Percentiles rank a stretch among this genome's conserved stretches.
These are phyloP conservation scores for Stemphylium lycopersici DNA, from an alignment of 2,329 filamentous ascomycete species.

Conservation along the genomic window DNA sequence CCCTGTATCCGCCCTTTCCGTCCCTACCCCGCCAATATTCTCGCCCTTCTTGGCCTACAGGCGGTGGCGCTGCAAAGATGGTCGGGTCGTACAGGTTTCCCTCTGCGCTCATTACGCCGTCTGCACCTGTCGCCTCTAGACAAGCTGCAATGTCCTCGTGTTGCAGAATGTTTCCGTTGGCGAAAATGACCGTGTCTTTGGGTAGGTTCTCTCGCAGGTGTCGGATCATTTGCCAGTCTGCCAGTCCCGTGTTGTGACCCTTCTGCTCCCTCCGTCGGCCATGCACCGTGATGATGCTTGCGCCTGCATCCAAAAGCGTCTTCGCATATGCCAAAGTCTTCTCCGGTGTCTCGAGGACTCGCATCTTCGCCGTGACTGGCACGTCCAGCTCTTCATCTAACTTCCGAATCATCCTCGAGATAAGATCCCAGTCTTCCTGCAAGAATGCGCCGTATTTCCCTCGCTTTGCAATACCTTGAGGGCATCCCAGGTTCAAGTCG, in stretches of 20 bases:
- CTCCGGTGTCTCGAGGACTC: constrained; percentile 85
- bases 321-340: constrained; percentile 86
- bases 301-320: constrained; percentile 84
- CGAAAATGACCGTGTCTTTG: constrained; percentile 88
- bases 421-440: constrained; percentile 87
- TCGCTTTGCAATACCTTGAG: constrained; percentile 89
- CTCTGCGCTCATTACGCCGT: constrained; percentile 95
- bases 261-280: constrained; percentile 90
- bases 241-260: constrained; percentile 90
- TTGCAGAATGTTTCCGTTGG: constrained; percentile 92
- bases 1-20: constrained; percentile 81
- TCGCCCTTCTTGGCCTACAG: constrained; percentile 65
- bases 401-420: constrained; percentile 82
- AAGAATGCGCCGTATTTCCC: constrained; percentile 94
- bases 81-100: constrained; percentile 91
- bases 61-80: constrained; percentile 76
- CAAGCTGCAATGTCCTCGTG: constrained; percentile 78
- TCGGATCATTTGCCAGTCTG: constrained; percentile 86
- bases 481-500: constrained; percentile 93
- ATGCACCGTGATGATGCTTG: constrained; percentile 92
- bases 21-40: constrained; percentile 87
- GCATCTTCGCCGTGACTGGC: constrained; percentile 93
- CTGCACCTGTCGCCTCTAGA: constrained; percentile 81
- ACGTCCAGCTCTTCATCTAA: constrained; percentile 78
- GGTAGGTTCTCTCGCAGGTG: constrained; percentile 85